These are phyloP conservation scores for Pseudogymnoascus sp. DNA, from an alignment of 2,329 filamentous ascomycete genomes.

Conservation along the genomic window DNA sequence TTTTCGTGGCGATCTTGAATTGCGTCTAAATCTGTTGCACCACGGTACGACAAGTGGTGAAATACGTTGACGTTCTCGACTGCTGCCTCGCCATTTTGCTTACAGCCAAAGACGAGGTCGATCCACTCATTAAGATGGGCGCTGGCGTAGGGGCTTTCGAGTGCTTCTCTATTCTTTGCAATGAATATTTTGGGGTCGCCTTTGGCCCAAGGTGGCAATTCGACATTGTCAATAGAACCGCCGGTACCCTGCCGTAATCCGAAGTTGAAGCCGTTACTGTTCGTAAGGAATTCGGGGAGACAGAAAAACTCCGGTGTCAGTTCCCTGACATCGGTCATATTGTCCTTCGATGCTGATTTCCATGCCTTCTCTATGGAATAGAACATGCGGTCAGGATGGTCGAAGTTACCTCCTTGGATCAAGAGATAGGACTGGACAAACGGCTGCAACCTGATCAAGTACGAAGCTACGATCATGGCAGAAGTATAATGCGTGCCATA, in stretches of 20 bases:
- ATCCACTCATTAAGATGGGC: conserved; percentile 90
- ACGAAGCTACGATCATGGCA: conserved; percentile 96
- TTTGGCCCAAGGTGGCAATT: conserved; percentile 93
- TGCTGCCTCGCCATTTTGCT: conserved; percentile 88
- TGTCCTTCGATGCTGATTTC: conserved; percentile 80
- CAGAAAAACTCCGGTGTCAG: conserved; percentile 97
- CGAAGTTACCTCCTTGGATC: conserved; percentile 90
- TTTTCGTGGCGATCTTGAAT: conserved; percentile 85
- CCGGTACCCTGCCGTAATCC: conserved; percentile 75
- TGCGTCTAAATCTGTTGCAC: conserved; percentile 82
- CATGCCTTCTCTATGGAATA: conserved; percentile 88
- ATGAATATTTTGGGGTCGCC: conserved; percentile 94
- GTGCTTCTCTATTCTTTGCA: conserved; percentile 85
- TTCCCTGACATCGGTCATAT: conserved; percentile 90
- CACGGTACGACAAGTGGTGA: conserved; percentile 90
- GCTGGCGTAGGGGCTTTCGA: conserved; percentile 90
- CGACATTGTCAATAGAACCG: conserved; percentile 73
- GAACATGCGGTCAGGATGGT: conserved; percentile 91
- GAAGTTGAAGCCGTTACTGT: conserved; percentile 91
- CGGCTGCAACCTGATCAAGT: conserved; percentile 87
- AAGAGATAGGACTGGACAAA: conserved; percentile 94
- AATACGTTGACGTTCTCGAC: conserved; percentile 92
- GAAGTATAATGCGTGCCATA: conserved; percentile 99
- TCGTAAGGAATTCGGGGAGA: conserved; percentile 87
- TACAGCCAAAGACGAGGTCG: conserved; percentile 86